These are phyloP conservation scores for Pseudotsuga menziesii DNA, from an alignment of 75 land plant genomes.

Conservation along the genomic window DNA sequence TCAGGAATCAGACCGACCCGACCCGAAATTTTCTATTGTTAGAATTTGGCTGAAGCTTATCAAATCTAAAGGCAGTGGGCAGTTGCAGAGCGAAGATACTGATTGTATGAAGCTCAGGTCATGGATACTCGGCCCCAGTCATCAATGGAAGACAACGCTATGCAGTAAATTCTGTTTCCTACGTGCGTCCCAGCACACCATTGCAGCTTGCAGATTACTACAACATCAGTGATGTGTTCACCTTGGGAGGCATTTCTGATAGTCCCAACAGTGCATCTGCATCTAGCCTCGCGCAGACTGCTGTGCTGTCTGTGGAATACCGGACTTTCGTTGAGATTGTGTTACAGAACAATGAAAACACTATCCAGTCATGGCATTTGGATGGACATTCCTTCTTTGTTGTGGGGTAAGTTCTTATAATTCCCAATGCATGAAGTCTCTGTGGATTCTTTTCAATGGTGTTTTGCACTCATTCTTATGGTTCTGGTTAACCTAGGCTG, in stretches of 20 bases:
- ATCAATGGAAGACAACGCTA: slow-evolving; percentile 55
- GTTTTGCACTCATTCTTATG: no score
- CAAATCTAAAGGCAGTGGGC: no score
- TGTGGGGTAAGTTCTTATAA: slow-evolving; percentile 57
- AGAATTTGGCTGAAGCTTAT: no score
- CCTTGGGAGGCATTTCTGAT: slow-evolving; percentile 35
- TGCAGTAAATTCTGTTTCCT: slow-evolving; percentile 66
- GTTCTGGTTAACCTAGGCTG: no score
- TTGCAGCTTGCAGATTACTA: slow-evolving; percentile 85
- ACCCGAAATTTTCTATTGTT: no score
- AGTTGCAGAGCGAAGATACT: no score
- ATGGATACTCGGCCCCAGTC: slow-evolving; percentile 14
- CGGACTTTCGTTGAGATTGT: slow-evolving; percentile 75
- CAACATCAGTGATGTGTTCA: slow-evolving; percentile 60
- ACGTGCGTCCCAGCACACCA: slow-evolving; percentile 61
- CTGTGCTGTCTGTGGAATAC: slow-evolving; percentile 39
- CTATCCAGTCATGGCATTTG: slow-evolving; percentile 77
- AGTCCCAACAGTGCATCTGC: slow-evolving; percentile 27
- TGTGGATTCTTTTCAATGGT: no score
- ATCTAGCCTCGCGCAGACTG: slow-evolving; percentile 22
- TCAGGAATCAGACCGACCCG: no score
- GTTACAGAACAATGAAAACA: slow-evolving; percentile 77
- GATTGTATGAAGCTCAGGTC: no score
- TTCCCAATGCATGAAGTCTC: background rate
- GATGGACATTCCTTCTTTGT: slow-evolving; percentile 89